Evolutionary conservation across 768 basidiomycete genomes (phyloP), one percentile per base, ranked within the genome.

Genomic region (Russula abietina): DNA sequence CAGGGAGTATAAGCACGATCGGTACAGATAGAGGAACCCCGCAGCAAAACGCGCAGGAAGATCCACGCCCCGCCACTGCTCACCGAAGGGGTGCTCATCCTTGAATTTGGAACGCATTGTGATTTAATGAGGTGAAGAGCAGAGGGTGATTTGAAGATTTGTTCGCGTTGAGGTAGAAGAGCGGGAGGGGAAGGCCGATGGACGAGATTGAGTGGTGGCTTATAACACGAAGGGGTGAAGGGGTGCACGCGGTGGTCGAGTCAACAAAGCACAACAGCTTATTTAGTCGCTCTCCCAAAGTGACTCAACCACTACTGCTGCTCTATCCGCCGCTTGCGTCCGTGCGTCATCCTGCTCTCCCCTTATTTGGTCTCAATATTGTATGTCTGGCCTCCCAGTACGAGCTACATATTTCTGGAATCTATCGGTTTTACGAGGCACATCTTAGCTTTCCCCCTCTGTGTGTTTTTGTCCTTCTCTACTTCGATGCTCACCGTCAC

Each of bases 41-140:
- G 63, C 43, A 57, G 55, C 62, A 70, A 64, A 62, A 67, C 46
- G 69, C 38, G 38, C n/a, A 71, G 65, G 65, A 14, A 39, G 12
- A 0, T 39, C 38, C 38, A 26, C 59, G 56, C 68, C 12, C 36
- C 10, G 22, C 45, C 0, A 70, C 54, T 46, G 78, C 86, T 70
- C 57, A 96, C 96, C 96, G 74, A 98, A 98, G 65, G 93, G 93
- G 76, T 99, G 96, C 78, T 98, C 96, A 77, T 98, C 96, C 86
- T 94, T 95, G 81, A 95, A 95, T 78, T 94, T 94, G 73, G 92
- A 93, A 76, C 91, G 85, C 91, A 93, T 93, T 62, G 66, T 78
- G 70, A 57, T 50, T 5, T 61, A 24, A 4, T 26, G 50, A 43
- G 26, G 17, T 33, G 1, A 33, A 22, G 14, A 12, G 51, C n/a